Percentiles rank a stretch among this genome's conserved stretches.
These are phyloP conservation scores for Crithidia acanthocephali DNA, from an alignment of 208 protist genomes.

Conservation along the genomic window DNA sequence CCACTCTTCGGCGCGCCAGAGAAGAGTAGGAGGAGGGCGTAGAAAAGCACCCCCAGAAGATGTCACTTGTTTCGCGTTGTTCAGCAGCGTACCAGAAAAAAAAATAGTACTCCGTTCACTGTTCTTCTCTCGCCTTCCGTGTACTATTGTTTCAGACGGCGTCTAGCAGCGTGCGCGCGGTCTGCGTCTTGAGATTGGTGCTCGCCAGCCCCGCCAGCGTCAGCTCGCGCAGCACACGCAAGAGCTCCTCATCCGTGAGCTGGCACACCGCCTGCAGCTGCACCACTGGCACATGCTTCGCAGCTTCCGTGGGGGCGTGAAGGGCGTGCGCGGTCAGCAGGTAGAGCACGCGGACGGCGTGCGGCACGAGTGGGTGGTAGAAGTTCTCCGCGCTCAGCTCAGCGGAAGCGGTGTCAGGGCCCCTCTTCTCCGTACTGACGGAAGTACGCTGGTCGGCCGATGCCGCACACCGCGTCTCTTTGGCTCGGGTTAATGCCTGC, in stretches of 20 bases:
- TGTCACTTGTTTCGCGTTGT: no score
- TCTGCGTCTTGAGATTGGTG: conserved; percentile 46
- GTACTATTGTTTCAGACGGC: background rate
- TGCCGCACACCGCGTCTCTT: background rate
- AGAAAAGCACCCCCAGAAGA: no score
- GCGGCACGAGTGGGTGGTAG: conserved; percentile 52
- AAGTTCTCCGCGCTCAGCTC: conserved; percentile 45
- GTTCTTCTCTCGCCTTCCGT: no score
- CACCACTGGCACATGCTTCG: conserved; percentile 62
- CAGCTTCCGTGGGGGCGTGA: conserved; percentile 26
- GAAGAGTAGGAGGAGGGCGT: no score
- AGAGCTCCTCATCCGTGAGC: conserved; percentile 59
- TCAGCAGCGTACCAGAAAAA: no score
- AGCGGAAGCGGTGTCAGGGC: background rate
- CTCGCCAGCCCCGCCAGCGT: conserved; percentile 44
- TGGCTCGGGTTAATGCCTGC: background rate
- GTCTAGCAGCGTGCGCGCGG: conserved; percentile 43
- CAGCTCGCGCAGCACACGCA: conserved; percentile 61
- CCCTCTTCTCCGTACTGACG: no score
- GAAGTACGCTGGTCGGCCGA: background rate
- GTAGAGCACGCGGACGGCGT: conserved; percentile 64
- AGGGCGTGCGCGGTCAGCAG: conserved; percentile 59
- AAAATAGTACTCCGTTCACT: no score
- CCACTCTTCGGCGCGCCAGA: no score
- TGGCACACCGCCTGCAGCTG: conserved; percentile 66